phyloP scores from a whole-genome alignment of 2,329 filamentous ascomycete species.

The Fusarium sp. region DNA sequence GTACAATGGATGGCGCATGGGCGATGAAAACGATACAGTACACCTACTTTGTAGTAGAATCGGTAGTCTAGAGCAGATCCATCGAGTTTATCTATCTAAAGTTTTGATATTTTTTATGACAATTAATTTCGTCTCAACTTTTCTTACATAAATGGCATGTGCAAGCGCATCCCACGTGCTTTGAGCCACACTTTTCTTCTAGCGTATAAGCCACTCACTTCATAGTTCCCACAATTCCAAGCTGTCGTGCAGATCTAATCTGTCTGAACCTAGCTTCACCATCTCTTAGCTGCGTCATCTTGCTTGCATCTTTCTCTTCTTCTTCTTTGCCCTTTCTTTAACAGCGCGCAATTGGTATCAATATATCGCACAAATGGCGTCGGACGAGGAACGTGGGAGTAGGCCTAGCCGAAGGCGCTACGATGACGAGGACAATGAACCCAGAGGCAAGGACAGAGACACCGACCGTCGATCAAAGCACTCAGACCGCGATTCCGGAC shows the following conservation, averaged over 20 bases:
- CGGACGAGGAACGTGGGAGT: constrained; percentile 41
- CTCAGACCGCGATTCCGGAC: constrained; percentile 41
- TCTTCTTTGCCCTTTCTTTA: background rate
- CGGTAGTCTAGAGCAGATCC: constrained; percentile 25
- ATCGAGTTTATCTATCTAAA: constrained; percentile 22
- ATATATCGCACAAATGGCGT: constrained; percentile 42
- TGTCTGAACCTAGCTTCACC: constrained; percentile 13
- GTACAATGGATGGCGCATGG: constrained; percentile 29
- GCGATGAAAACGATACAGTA: constrained; percentile 12
- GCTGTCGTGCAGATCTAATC: constrained; percentile 24
- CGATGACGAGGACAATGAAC: constrained; percentile 35
- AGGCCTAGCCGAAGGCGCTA: constrained; percentile 33
- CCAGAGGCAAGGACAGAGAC: constrained; percentile 30
- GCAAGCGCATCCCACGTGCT: constrained; percentile 27
- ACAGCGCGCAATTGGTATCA: background rate
- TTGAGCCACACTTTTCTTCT: constrained; percentile 11
- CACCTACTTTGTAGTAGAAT: constrained; percentile 2
- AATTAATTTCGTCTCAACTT: constrained; percentile 31
- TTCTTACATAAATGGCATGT: constrained; percentile 19
- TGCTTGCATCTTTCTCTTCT: background rate
- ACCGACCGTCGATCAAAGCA: constrained; percentile 40
- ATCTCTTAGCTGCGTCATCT: constrained; percentile 26
- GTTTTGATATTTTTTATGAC: constrained; percentile 28
- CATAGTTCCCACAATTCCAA: constrained; percentile 16
- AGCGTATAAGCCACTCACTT: constrained; percentile 20